Evolutionary conservation across 148 eudicot species (phyloP), one percentile per base, ranked within the genome.

Genomic region (Amaranthus cruentus): DNA sequence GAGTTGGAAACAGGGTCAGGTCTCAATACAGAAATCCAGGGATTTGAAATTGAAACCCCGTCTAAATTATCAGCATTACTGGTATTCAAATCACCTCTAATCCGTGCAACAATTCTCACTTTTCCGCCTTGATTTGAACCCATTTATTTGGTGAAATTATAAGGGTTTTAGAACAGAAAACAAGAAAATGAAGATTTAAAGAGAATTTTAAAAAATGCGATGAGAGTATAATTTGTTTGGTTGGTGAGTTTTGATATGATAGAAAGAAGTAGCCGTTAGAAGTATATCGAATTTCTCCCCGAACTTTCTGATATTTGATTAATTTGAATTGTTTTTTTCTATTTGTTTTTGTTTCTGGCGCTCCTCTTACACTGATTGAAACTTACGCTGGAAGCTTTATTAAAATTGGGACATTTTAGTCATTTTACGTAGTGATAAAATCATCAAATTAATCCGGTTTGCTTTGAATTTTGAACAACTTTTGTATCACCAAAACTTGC

Each of bases 81-180:
- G 18, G 38, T 28, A 28, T 76, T 80, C 0, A 83, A 74, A 51
- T 79, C 72, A 47, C 78, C 82, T 49, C 88, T 52, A 53, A 92
- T 88, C 74, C 74, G 82, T 11, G 87, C 89, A 15, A 92, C 81
- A 61, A 89, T 67, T 55, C 91, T 77, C 9, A 88, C 87, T 68
- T 78, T 89, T 18, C 67, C 77, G 44, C 58, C 49, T 7, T 75
- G 80, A 43, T 73, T 73, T 2, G 66, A 75, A 55, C 70, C 74
- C 81, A 79, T 79, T 69, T 64, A 28, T 28, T 28, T 4, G n/a
- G 75, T 50, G 8, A 49, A 50, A 50, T 6, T 48, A 43, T 71
- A 48, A 48, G 56, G 10, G 69, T 48, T 18, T 78, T 77, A 10
- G 80, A 52, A 12, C 42, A 63, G 53, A 42, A 21, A 63, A 54